These are phyloP conservation scores for Erysimum cheiranthoides DNA, from an alignment of 345 rosid species.

Conservation along the genomic window DNA sequence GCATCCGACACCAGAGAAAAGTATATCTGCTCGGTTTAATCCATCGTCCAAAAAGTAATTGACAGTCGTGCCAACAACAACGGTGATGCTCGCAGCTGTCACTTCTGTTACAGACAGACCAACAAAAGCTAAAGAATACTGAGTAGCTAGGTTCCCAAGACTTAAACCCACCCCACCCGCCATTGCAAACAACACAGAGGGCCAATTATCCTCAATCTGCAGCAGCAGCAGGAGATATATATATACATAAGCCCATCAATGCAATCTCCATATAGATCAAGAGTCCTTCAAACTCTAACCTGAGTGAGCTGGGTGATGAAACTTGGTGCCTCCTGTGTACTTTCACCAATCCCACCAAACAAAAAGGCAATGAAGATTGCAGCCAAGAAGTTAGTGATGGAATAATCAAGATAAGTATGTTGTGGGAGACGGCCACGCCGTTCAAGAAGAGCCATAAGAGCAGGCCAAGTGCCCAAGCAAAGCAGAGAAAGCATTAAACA, in stretches of 20 bases:
- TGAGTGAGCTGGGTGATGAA: conserved; percentile 68
- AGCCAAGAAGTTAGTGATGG: conserved; percentile 73
- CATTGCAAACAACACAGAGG: conserved; percentile 78
- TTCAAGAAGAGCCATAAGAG: conserved; percentile 74
- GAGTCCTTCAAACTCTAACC: conserved; percentile 39
- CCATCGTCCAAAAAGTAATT: conserved; percentile 80
- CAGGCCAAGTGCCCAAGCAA: conserved; percentile 93
- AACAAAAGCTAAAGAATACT: conserved; percentile 82
- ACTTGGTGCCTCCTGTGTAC: conserved; percentile 53
- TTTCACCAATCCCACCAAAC: conserved; percentile 64
- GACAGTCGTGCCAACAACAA: conserved; percentile 72
- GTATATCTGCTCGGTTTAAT: conserved; percentile 68
- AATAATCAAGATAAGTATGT: conserved; percentile 86
- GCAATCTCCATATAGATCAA: not conserved
- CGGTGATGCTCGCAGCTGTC: conserved; percentile 72
- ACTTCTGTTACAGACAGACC: conserved; percentile 87
- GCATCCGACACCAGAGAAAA: conserved; percentile 82
- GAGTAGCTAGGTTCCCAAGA: conserved; percentile 75
- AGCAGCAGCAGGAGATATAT: not conserved
- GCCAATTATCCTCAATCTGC: conserved; percentile 67
- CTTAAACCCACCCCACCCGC: conserved; percentile 76
- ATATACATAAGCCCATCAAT: conserved; percentile 10
- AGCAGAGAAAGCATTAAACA: conserved; percentile 72
- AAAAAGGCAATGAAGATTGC: conserved; percentile 73
- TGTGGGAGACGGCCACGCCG: conserved; percentile 90